Evolutionary conservation across 768 basidiomycete species (phyloP).

Genomic region (Chalciporus piperatus): DNA sequence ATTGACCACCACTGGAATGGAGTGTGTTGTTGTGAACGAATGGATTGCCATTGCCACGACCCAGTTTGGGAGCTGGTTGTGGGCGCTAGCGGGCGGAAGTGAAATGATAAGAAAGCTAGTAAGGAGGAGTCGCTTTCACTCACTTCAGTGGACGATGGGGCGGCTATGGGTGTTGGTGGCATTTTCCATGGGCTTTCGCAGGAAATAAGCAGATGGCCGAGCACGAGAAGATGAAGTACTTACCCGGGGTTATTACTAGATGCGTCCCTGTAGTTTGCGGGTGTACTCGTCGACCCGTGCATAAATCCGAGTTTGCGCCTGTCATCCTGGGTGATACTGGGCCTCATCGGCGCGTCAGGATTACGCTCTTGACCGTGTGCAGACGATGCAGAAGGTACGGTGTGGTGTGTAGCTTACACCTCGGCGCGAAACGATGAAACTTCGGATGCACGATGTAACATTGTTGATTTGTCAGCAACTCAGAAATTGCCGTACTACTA

Average conservation of each 20-base stretch:
- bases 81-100: conserved; percentile 9
- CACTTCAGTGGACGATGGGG: conserved; percentile 15
- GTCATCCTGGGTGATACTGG: conserved; percentile 3
- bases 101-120: neutral
- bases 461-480: neutral
- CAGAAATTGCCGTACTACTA: too few relatives aligned
- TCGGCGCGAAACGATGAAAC: neutral
- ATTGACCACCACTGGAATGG: neutral
- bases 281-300: conserved; percentile 8
- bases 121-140: conserved; percentile 3
- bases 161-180: conserved; percentile 19
- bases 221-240: conserved; percentile 7
- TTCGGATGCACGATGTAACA: neutral
- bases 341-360: conserved; percentile 8
- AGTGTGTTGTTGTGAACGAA: conserved; percentile 1
- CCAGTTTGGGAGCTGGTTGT: neutral
- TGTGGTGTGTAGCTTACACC: neutral
- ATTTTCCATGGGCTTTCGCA: conserved; percentile 18
- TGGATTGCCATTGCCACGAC: conserved; percentile 16
- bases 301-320: conserved; percentile 10
- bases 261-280: conserved; percentile 31
- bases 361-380: conserved; percentile 11
- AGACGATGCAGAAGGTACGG: conserved; percentile 3
- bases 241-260: conserved; percentile 17
- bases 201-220: conserved; percentile 5